Base-by-base conservation (phyloP, 2,329 filamentous ascomycete species). In the Fusarium dimerum region DNA sequence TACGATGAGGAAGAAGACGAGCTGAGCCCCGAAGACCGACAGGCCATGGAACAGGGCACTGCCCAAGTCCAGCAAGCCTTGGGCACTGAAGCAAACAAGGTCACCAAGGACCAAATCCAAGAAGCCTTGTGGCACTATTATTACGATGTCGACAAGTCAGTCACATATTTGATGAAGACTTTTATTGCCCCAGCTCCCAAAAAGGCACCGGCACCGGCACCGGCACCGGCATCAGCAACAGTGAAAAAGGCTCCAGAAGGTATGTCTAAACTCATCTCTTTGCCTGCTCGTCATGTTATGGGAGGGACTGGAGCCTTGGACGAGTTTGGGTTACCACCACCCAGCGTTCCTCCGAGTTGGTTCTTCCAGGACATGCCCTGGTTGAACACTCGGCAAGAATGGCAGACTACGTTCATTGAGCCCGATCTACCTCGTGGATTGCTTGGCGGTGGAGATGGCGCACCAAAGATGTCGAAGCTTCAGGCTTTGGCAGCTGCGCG, bases 41-140 rank as follows among this genome's bases (percentile, higher is more conserved):
- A 66, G 9, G 69, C 73, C 12, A 82, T 95, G 81, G 79, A 80
- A 39, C 71, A 82, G 39, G 87, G 86, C 46, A 90, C 87, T 1
- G 76, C 79, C 39, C 79, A 86, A 58, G 88, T 95, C 36, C 80
- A 83, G 52, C 77, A 78, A 55, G 79, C 81, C 9, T 76, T 96
- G n/a, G 87, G 85, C 7, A 71, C 75, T 10, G 78, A 83, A 54
- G 76, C 79, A 32, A 74, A 74, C 58, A 84, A 82, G 55, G 78
- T 87, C 62, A 81, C 78, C 36, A 74, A 71, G 43, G 71, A 66
- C 38, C 88, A 96, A 67, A 93, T 97, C 56, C 85, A 96, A 69
- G 93, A 97, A 55, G 83, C 92, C 0, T 73, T 99, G 15, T 97
- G 92, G 91, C 85, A 99, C 72, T 97, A 97, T 72, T 97, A 93